A percentile compares a stretch with the other conserved stretches of the same genome.
phyloP scores from a whole-genome alignment of 768 basidiomycete genomes.

The Kwoniella botswanensis region DNA sequence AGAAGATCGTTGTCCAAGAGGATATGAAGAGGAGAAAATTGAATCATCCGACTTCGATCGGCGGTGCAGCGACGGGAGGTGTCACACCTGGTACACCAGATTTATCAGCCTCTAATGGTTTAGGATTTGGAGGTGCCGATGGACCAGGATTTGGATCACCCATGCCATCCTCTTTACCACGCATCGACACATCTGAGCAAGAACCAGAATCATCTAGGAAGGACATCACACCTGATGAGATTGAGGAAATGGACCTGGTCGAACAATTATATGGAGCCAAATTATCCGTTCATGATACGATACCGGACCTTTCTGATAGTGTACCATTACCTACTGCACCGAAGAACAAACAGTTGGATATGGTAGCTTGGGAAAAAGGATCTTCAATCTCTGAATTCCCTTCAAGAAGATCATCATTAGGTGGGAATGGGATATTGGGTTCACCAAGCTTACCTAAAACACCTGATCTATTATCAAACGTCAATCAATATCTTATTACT shows the following conservation, averaged over 20 bases:
- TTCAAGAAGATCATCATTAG: constrained; percentile 21
- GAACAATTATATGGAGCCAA: constrained; percentile 90
- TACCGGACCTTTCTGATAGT: constrained; percentile 80
- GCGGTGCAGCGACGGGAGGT: not conserved
- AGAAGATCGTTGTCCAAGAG: constrained; percentile 59
- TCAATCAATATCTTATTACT: constrained; percentile 7
- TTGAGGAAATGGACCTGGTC: constrained; percentile 94
- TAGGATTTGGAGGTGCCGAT: constrained; percentile 20
- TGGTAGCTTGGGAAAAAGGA: constrained; percentile 69
- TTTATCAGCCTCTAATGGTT: not conserved
- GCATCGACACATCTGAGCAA: constrained; percentile 1
- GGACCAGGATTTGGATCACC: constrained; percentile 37
- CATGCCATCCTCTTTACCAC: constrained; percentile 36
- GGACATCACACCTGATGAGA: constrained; percentile 58
- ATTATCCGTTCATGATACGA: constrained; percentile 70
- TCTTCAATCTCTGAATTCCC: constrained; percentile 18
- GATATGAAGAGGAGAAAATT: constrained; percentile 56
- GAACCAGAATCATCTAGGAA: constrained; percentile 3
- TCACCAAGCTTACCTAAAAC: constrained; percentile 18
- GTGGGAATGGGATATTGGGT: not conserved
- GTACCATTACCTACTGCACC: constrained; percentile 79
- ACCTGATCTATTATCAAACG: constrained; percentile 17
- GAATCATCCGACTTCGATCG: constrained; percentile 20
- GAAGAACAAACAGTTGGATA: constrained; percentile 87
- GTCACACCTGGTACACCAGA: constrained; percentile 5